Percentiles rank a stretch among this genome's conserved stretches.
These are phyloP conservation scores for Eucalyptus sp. DNA, from an alignment of 345 rosid genomes.

Conservation along the genomic window DNA sequence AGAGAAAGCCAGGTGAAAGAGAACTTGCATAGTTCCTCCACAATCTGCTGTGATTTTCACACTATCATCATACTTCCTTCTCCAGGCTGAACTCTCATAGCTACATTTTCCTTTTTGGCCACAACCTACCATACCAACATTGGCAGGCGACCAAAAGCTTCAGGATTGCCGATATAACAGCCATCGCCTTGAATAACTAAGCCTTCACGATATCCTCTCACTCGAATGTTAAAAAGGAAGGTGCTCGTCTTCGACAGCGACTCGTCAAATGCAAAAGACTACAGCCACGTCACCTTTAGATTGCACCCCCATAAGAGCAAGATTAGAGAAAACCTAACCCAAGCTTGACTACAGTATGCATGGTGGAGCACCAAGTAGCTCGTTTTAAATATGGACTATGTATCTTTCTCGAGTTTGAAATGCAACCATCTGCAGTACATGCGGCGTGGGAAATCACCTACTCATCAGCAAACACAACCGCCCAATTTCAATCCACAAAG, in stretches of 20 bases:
- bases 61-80: neutral
- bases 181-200: neutral
- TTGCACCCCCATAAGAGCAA: neutral
- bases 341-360: neutral
- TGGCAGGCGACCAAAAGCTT: neutral
- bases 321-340: neutral
- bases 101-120: neutral
- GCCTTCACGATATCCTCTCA: neutral
- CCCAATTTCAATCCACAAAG: neutral
- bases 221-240: neutral
- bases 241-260: accelerated
- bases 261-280: neutral
- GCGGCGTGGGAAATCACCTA: neutral
- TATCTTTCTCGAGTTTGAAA: neutral
- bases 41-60: neutral
- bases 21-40: neutral
- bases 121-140: neutral
- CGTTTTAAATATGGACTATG: neutral
- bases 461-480: neutral
- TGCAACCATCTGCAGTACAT: neutral
- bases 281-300: neutral
- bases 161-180: neutral
- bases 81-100: neutral
- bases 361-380: neutral
- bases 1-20: neutral